Evolutionary conservation across 495 filamentous ascomycete genomes (phyloP), one percentile per base, ranked within the genome.

Genomic region (Chaetomium tenue): DNA sequence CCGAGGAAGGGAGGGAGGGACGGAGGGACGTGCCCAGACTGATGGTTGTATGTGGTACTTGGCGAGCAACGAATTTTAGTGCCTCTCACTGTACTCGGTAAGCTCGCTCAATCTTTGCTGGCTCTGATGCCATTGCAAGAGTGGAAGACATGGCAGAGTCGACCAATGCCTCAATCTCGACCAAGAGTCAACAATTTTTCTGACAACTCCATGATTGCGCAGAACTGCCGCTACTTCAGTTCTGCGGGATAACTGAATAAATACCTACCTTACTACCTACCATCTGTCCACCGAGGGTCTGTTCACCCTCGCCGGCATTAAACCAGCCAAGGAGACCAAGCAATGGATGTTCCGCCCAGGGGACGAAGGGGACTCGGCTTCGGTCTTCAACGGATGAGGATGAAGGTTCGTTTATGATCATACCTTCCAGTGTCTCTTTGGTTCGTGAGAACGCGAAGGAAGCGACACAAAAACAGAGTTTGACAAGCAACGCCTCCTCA

Each of bases 31-130:
- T 56, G 65, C 61, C 56, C 60, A 63, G 37, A 12, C 42, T 33
- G 40, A 2, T 20, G 33, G 33, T 30, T 66, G 66, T 68, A 68
- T 47, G 66, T 13, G 66, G 66, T 68, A 68, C 66, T 26, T 68
- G n/a, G 58, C 47, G 22, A 40, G 25, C 53, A 50, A 47, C 13
- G 37, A 11, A 40, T 42, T 42, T 39, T 22, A 47, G 18, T 42
- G 47, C 55, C 28, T 33, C 2, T 20, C 5, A 7, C 26, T 2
- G 56, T 66, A 57, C 54, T 30, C 25, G 11, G 16, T 11, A 26
- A 23, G 4, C 23, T 25, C 30, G 28, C 20, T 22, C 39, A 7
- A 48, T 33, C 52, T 37, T 37, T 30, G n/a, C 51, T 23, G 8
- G 25, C 26, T 37, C 16, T 9, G 48, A 2, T 16, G 4, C 48